Evolutionary conservation across 257 asterid genomes (phyloP).

Genomic region (Rubia yunnanensis): DNA sequence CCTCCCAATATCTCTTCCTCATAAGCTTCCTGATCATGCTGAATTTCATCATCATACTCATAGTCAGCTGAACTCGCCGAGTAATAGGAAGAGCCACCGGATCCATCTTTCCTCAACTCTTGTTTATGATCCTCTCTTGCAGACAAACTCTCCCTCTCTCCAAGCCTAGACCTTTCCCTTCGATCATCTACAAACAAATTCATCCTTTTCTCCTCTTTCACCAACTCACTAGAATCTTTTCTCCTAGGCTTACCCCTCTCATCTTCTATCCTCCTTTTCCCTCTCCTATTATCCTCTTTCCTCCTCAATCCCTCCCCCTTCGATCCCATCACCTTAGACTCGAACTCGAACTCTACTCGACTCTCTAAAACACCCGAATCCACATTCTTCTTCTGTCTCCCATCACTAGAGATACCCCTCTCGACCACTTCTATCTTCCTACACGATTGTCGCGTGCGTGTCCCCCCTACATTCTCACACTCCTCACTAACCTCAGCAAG

Average conservation of each 20-base stretch:
- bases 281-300: conserved; percentile 3
- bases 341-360: conserved; percentile 27
- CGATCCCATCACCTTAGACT: conserved; percentile 14
- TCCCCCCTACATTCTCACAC: conserved; percentile 32
- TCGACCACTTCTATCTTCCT: conserved; percentile 37
- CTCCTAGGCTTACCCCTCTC: conserved; percentile 17
- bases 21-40: conserved; percentile 32
- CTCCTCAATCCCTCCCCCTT: conserved; percentile 19
- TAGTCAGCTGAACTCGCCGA: conserved; percentile 58
- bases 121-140: conserved; percentile 33
- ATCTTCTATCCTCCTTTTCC: conserved; percentile 22
- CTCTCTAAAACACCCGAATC: conserved; percentile 29
- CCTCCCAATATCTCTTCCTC: conserved; percentile 25
- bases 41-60: conserved; percentile 42
- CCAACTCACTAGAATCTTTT: conserved; percentile 4
- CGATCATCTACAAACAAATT: conserved; percentile 17
- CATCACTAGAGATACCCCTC: conserved; percentile 23
- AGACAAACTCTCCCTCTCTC: conserved; percentile 35
- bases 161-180: conserved; percentile 30
- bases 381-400: conserved; percentile 32
- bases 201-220: conserved; percentile 12
- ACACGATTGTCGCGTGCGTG: conserved; percentile 20
- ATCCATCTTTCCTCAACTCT: conserved; percentile 54
- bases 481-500: conserved; percentile 53
- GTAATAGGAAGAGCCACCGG: conserved; percentile 74